Evolutionary conservation across 371 early-diverging fungal species (phyloP), one percentile per base, ranked within the genome.

Genomic region (Haplosporangium sp.): DNA sequence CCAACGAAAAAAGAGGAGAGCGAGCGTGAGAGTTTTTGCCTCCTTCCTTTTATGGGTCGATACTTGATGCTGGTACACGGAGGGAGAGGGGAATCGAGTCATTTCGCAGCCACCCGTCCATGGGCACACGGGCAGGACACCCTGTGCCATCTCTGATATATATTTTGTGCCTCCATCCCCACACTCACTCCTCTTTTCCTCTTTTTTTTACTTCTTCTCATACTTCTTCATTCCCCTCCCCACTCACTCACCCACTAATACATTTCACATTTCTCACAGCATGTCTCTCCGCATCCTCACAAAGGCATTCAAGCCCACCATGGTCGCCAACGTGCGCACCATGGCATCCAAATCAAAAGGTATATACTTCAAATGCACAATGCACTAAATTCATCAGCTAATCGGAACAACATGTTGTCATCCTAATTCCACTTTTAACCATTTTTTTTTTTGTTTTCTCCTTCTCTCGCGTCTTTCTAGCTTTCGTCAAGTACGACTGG

Each of bases 401-500:
- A 40, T 54, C 47, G 12, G 2, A 13, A 50, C 23, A 29, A 0
- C 38, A 18, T n/a, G 6, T 9, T 29, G 8, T 29, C 63, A 53
- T 13, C 1, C 13, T 6, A 12, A 6, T 0, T 21, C 46, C n/a
- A 10, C 45, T 9, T 51, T 14, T 43, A 42, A 37, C 20, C 40
- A 51, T 38, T 23, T 9, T 16, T 40, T 37, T 21, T 53, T 20
- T 11, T 18, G 2, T 1, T 43, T 56, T 47, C 18, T 50, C 18
- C 16, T 37, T 42, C 53, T 45, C 53, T 38, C 38, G 43, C 45
- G 21, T 50, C 14, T 37, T 7, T 46, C 14, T 50, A 77, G 79
- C 69, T 9, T 87, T 91, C 73, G 92, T 89, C 56, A 93, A 93
- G 82, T 98, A 96, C 86, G 92, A 96, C 87, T 96, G 96, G 96